Percentiles rank a stretch among this genome's conserved stretches.
Evolutionary conservation across 768 basidiomycete genomes (phyloP).

Genomic region (Zangia roseola): DNA sequence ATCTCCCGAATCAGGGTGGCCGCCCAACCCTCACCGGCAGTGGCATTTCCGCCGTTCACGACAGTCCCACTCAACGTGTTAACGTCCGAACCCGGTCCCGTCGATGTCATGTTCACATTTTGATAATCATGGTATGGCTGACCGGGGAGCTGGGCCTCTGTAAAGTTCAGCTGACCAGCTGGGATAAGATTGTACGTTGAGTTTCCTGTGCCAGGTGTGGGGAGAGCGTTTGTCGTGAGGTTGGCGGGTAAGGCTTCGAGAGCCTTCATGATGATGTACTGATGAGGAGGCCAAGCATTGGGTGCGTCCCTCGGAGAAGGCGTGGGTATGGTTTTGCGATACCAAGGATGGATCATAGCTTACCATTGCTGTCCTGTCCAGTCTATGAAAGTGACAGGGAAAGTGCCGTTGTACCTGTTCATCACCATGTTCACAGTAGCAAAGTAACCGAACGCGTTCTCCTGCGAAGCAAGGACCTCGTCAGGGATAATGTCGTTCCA

Average conservation of each 20-base stretch:
- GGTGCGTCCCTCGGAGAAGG: too few relatives aligned
- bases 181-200: slow-evolving; percentile 73
- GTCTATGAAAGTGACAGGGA: slow-evolving; percentile 58
- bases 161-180: slow-evolving; percentile 73
- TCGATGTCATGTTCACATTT: slow-evolving; percentile 47
- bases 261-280: too few relatives aligned
- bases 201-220: slow-evolving; percentile 31
- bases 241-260: too few relatives aligned
- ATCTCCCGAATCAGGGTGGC: slow-evolving; percentile 63
- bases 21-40: slow-evolving; percentile 62
- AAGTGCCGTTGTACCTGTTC: slow-evolving; percentile 85
- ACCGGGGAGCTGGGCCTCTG: slow-evolving; percentile 66
- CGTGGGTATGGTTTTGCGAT: too few relatives aligned
- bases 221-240: too few relatives aligned
- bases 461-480: slow-evolving; percentile 55
- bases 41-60: slow-evolving; percentile 66
- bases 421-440: slow-evolving; percentile 73
- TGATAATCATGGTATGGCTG: slow-evolving; percentile 49
- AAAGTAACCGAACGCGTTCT: slow-evolving; percentile 71
- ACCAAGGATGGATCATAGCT: slow-evolving; percentile 23
- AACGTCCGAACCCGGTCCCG: slow-evolving; percentile 59
- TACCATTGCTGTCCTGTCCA: too few relatives aligned
- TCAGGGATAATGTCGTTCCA: slow-evolving; percentile 86
- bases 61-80: slow-evolving; percentile 56
- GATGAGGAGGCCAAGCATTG: too few relatives aligned